Conservation (phyloP, 2,329 filamentous ascomycete species). For the Tolypocladium amazonense region DNA sequence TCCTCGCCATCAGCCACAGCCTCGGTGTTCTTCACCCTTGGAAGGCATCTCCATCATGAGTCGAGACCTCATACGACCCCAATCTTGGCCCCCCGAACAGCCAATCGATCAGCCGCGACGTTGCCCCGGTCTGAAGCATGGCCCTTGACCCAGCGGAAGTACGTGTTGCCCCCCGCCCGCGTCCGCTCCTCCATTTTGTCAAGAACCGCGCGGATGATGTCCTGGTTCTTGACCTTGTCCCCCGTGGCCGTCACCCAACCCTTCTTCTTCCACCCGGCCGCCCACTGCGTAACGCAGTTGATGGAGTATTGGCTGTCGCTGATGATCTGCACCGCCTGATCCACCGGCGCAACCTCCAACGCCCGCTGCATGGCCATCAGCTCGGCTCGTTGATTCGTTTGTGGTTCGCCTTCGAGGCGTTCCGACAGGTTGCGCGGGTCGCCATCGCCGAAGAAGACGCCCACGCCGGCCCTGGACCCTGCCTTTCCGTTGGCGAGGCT, state of each 20-base stretch:
- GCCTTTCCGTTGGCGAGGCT: slow-evolving; percentile 45
- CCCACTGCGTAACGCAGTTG: slow-evolving; percentile 82
- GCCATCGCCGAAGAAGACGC: slow-evolving; percentile 49
- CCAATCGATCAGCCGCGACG: slow-evolving; percentile 66
- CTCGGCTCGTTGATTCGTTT: slow-evolving; percentile 97
- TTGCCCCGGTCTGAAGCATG: slow-evolving; percentile 68
- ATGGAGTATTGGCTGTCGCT: slow-evolving; percentile 91
- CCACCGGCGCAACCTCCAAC: slow-evolving; percentile 60
- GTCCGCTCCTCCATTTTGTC: slow-evolving; percentile 60
- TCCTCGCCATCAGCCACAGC: neutral
- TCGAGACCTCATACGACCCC: neutral
- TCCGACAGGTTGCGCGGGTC: slow-evolving; percentile 62
- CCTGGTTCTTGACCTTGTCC: slow-evolving; percentile 73
- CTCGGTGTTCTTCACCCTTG: neutral
- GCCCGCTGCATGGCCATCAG: slow-evolving; percentile 79
- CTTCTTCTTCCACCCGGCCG: slow-evolving; percentile 61
- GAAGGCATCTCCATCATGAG: neutral
- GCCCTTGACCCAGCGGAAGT: slow-evolving; percentile 85
- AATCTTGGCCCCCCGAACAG: slow-evolving; percentile 38
- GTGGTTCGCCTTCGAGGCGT: slow-evolving; percentile 57
- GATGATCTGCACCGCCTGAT: slow-evolving; percentile 63
- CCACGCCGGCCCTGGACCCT: slow-evolving; percentile 48
- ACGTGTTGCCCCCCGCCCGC: slow-evolving; percentile 46
- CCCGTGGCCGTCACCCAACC: slow-evolving; percentile 65
- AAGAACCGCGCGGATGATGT: slow-evolving; percentile 66